Evolutionary conservation across 169 alveolate genomes (phyloP).

Genomic region (Cryptosporidium parvum): DNA sequence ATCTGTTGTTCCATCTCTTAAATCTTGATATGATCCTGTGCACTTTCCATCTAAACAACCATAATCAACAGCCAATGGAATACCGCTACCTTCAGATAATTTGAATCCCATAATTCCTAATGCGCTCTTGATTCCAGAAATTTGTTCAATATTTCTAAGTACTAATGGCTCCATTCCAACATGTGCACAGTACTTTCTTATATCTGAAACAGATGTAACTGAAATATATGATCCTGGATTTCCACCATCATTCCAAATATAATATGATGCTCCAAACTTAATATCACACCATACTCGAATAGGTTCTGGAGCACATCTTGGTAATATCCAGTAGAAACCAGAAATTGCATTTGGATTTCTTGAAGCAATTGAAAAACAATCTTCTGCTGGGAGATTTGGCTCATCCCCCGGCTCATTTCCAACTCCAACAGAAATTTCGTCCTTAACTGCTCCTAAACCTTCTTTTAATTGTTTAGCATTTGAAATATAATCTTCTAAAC

Average conservation of each 20-base stretch:
- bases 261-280: slow-evolving; percentile 87
- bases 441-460: slow-evolving; percentile 74
- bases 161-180: slow-evolving; percentile 90
- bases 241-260: slow-evolving; percentile 81
- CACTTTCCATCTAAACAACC: slow-evolving; percentile 85
- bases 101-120: slow-evolving; percentile 86
- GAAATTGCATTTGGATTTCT: slow-evolving; percentile 84
- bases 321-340: slow-evolving; percentile 92
- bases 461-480: slow-evolving; percentile 79
- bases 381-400: slow-evolving; percentile 87
- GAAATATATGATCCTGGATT: slow-evolving; percentile 80
- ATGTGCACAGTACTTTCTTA: slow-evolving; percentile 87
- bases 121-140: slow-evolving; percentile 84
- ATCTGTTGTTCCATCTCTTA: slow-evolving; percentile 81
- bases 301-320: slow-evolving; percentile 88
- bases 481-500: slow-evolving; percentile 80
- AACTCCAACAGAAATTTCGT: slow-evolving; percentile 72
- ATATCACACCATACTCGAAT: slow-evolving; percentile 90
- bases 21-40: slow-evolving; percentile 86
- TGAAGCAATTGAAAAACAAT: slow-evolving; percentile 87
- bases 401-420: slow-evolving; percentile 85
- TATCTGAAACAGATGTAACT: slow-evolving; percentile 83
- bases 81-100: slow-evolving; percentile 82
- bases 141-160: slow-evolving; percentile 83
- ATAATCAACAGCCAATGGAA: slow-evolving; percentile 90